Base-by-base conservation (phyloP, 768 basidiomycete genomes). In the Mycena vulgaris region DNA sequence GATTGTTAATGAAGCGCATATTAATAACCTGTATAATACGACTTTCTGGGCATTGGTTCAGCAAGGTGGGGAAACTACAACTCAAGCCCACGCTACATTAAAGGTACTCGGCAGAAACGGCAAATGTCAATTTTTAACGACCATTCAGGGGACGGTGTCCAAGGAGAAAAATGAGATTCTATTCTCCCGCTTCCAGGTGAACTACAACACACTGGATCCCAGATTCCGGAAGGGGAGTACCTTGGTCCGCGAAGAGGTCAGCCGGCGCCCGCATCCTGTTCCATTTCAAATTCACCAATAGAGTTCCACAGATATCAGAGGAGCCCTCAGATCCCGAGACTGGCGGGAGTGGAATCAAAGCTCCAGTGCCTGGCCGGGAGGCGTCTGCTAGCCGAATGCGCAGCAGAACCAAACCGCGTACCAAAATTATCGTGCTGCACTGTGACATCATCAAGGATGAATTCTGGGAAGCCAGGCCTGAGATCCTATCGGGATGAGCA, bases 1-100 rank as follows among this genome's bases (percentile, higher is more conserved):
- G 37, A 66, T 33, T 11, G 13, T 48, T 6, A n/a, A n/a, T 28
- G n/a, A 53, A 98, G 97, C 98, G 0, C 98, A 99, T 78, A 93
- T 99, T 78, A 99, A 99, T 78, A 99, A 99, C 78, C 83, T 99
- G 27, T 97, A 99, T 83, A 99, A 99, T 77, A 98, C 98, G 0
- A 85, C 84, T 0, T 99, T 99, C 77, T 99, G 97, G 98, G 94
- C 96, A 0, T 88, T 99, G 37, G 90, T 99, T 0, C 92, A 92
- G 49, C 87, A 94, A 74, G 93, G 92, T n/a, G 93, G 92, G 0
- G 84, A 93, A 78, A 90, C 90, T 2, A 90, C 92, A 2, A 85
- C 90, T 3, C 89, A 97, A 67, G 97, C 97, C 1, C 95, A 98
- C 77, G 88, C 89, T 31, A 89, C 89, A 0, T 85, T 99, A 8